Evolutionary conservation across 176 grass and related monocot species (phyloP).

Genomic region (Puccinellia tenuiflora): DNA sequence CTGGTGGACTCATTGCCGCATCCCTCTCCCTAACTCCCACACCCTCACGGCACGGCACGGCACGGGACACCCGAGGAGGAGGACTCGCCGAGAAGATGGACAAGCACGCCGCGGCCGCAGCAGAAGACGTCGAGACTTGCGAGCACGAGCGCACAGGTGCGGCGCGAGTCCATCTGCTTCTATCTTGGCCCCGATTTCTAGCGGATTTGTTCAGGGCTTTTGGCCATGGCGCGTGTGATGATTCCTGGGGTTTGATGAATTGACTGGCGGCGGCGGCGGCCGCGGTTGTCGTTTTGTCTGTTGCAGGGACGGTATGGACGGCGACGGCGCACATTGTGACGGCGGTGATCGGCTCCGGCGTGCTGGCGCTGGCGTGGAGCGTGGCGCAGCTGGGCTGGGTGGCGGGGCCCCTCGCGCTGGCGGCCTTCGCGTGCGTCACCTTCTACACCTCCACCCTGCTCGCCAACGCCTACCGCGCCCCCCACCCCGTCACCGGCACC

Average conservation of each 20-base stretch:
- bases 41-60: conserved; percentile 40
- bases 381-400: conserved; percentile 90
- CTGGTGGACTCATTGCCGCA: background rate
- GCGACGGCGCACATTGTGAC: conserved; percentile 87
- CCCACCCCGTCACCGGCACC: conserved; percentile 59
- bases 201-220: background rate
- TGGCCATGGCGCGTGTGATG: background rate
- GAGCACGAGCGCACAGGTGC: conserved; percentile 67
- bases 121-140: conserved; percentile 43
- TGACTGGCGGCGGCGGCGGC: background rate
- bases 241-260: background rate
- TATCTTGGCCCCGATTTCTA: background rate
- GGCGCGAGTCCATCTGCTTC: background rate
- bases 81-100: conserved; percentile 23
- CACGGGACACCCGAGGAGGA: conserved; percentile 22
- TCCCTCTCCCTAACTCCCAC: background rate
- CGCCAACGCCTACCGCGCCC: conserved; percentile 75
- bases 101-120: conserved; percentile 20
- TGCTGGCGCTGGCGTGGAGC: conserved; percentile 88
- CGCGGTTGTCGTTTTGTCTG: background rate
- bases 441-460: conserved; percentile 85
- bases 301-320: conserved; percentile 72
- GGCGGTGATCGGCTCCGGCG: conserved; percentile 95
- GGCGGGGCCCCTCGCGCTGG: conserved; percentile 60
- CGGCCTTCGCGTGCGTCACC: conserved; percentile 69